These are phyloP conservation scores for Phanerodontia chrysosporium DNA, from an alignment of 768 basidiomycete genomes.

Conservation along the genomic window DNA sequence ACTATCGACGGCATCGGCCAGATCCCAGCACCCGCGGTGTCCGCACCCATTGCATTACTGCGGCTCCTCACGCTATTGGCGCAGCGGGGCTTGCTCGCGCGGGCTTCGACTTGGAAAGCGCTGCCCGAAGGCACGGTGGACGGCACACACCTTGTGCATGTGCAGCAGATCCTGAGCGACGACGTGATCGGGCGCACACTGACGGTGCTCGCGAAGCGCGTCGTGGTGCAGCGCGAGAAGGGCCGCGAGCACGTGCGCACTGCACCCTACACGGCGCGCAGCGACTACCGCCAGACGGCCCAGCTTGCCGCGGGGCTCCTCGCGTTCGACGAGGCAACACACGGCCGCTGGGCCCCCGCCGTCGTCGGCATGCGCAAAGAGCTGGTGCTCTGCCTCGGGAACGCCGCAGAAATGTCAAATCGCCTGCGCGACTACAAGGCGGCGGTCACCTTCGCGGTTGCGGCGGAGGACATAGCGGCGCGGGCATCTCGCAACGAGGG, in stretches of 20 bases:
- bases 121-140: conserved; percentile 21
- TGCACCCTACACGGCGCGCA: background rate
- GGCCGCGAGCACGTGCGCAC: background rate
- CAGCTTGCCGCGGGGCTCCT: conserved; percentile 31
- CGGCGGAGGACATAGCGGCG: background rate
- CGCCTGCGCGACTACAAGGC: conserved; percentile 13
- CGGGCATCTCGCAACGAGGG: background rate
- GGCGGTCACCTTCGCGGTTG: background rate
- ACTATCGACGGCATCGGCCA: conserved; percentile 17
- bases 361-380: conserved; percentile 25
- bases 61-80: conserved; percentile 28
- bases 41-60: conserved; percentile 26
- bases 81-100: conserved; percentile 22
- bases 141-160: conserved; percentile 16
- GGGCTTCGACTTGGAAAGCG: conserved; percentile 14
- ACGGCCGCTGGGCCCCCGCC: conserved; percentile 18
- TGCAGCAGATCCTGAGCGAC: conserved; percentile 26
- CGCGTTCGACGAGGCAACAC: conserved; percentile 26
- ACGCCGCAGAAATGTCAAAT: conserved; percentile 34
- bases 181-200: conserved; percentile 23
- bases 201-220: conserved; percentile 18
- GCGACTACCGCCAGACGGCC: conserved; percentile 18
- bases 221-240: conserved; percentile 15
- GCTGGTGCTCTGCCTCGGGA: conserved; percentile 29
- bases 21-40: conserved; percentile 20